Evolutionary conservation across 2,329 filamentous ascomycete species (phyloP), one percentile per base, ranked within the genome.

Genomic region (Diaporthe citri): DNA sequence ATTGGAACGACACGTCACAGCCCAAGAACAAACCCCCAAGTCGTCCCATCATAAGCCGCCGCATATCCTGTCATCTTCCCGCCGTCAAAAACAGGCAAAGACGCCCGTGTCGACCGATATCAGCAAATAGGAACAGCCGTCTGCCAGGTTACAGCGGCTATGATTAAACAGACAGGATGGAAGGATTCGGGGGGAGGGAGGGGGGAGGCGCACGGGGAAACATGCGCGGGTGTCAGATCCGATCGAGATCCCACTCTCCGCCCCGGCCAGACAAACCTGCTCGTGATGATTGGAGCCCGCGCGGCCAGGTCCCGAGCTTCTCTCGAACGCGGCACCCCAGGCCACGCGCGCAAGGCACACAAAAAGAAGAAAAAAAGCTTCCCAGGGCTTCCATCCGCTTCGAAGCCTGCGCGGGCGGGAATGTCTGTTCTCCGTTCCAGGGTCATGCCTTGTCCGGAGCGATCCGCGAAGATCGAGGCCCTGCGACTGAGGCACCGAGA

Each of bases 201-300:
- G 59, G 60, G 60, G 9, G 28, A 43, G 36, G 12, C 10, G 3
- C 22, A 39, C 62, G 52, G 43, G 28, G 41, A 25, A 12, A 67
- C 13, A 48, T 39, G 28, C 46, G 62, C 62, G 43, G 43, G 20
- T 51, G 46, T 20, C 43, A 67, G 62, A 67, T 67, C 62, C 46
- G 64, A 52, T 67, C 64, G 64, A 67, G 64, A 67, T 67, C 46
- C 64, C 46, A 15, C 43, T n/a, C 62, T 39, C 62, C 43, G 31
- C 62, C n/a, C 43, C 31, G 34, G 51, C 43, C 43, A 36, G 43
- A 36, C 28, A 36, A n/a, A n/a, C 9, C 62, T 34, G 28, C 13
- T 25, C 57, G 22, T 51, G 60, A 31, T 64, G 60, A 64, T 64
- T 46, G 60, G 60, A 64, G 25, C 56, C 60, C 60, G 43, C 43